phyloP scores from a whole-genome alignment of 108 stramenopile species.

The Epithemia pelagica region DNA sequence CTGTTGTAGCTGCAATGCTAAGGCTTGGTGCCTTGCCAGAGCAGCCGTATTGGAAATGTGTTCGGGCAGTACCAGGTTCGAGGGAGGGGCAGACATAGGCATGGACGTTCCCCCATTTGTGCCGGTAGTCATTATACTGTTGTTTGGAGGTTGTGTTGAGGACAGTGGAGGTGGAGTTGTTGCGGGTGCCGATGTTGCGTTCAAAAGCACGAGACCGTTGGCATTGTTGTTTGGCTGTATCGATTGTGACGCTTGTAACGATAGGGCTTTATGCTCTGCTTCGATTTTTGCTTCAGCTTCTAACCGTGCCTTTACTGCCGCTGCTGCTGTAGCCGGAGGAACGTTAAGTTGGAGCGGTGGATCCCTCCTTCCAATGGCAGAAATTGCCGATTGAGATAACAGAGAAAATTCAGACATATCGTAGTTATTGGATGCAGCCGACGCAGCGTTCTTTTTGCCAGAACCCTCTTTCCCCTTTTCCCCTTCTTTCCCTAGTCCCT shows the following conservation, averaged over 20 bases:
- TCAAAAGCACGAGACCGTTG: no score
- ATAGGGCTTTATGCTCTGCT: not conserved
- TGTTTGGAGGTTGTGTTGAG: no score
- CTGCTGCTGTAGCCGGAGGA: constrained; percentile 72
- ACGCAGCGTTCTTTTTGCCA: constrained; percentile 6
- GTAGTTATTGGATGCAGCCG: not conserved
- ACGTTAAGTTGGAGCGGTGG: constrained; percentile 80
- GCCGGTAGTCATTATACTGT: no score
- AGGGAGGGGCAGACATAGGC: no score
- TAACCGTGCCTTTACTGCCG: constrained; percentile 60
- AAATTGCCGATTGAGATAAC: constrained; percentile 58
- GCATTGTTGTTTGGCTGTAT: no score
- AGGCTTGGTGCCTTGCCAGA: not conserved
- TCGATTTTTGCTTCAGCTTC: constrained; percentile 45
- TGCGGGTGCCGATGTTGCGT: no score
- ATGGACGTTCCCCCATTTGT: no score
- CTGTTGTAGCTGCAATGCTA: not conserved
- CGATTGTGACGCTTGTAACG: no score
- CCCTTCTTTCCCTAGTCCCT: constrained; percentile 21
- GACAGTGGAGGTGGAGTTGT: no score
- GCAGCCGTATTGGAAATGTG: not conserved
- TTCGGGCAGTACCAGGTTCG: no score
- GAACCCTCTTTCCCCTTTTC: constrained; percentile 12
- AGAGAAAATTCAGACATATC: constrained; percentile 44
- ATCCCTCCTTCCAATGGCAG: constrained; percentile 57